Evolutionary conservation across 768 basidiomycete genomes (phyloP), one percentile per base, ranked within the genome.

Genomic region (Naganishia vaughanmartiniae): DNA sequence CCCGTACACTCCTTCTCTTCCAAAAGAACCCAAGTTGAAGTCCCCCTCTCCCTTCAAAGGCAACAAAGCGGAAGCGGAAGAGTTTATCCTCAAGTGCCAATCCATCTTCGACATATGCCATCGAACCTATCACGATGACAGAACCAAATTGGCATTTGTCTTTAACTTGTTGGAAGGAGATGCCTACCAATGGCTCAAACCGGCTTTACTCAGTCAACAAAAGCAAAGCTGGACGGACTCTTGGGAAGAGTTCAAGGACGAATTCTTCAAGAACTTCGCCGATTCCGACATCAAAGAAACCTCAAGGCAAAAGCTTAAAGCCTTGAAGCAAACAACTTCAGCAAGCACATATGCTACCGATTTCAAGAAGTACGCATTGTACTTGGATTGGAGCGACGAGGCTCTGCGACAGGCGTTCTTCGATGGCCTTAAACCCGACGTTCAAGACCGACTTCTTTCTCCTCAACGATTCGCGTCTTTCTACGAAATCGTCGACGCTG

Each of bases 131-230:
- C n/a, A 56, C 55, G 33, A 56, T 30, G 55, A 56, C 33, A 21
- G 33, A 56, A 56, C 55, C 31, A 28, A 33, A 17, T 33, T 56
- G 10, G 55, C 55, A 1, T 56, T 56, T 30, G 55, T 56, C 4
- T 56, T 15, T 30, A 56, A 56, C 31, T 33, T 56, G 28, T 33
- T 56, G 19, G 26, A 56, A 56, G 26, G 55, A 19, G 55, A 56
- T 33, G 55, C 55, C 33, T 56, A 56, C 33, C 31, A 56, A 33
- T 56, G 55, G 55, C 26, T 56, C n/a, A 56, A 56, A 56, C 55
- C 55, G 28, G 55, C 55, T 33, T 30, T 56, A 24, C 28, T 54
- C 24, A 30, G n/a, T 54, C 53, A 54, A 17, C 24, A 54, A 24
- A 54, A 54, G 28, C 53, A 24, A 24, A 54, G 24, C 28, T 54